Evolutionary conservation across 1,284 basidiomycete genomes (phyloP).

Genomic region (Omphalotus olearius): DNA sequence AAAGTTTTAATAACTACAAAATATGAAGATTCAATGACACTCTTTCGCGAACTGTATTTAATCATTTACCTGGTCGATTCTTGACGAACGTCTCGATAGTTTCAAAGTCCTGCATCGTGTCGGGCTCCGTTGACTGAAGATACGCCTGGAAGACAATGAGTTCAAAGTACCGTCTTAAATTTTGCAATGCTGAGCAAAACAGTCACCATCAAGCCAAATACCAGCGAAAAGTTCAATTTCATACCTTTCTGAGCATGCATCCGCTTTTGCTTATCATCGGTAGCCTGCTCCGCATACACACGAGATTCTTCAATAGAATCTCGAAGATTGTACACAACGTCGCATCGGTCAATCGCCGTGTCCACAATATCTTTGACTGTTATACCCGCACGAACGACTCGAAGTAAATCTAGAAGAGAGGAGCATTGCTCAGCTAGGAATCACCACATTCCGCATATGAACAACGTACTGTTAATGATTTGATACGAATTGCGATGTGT

Average conservation of each 20-base stretch:
- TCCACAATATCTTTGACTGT: slow-evolving; percentile 89
- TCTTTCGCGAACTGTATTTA: not conserved
- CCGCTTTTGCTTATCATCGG: slow-evolving; percentile 67
- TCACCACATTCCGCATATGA: not conserved
- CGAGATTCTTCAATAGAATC: slow-evolving; percentile 87
- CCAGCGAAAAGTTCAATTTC: slow-evolving; percentile 8
- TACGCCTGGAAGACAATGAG: slow-evolving; percentile 95
- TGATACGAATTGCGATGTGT: slow-evolving; percentile 67
- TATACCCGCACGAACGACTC: slow-evolving; percentile 89
- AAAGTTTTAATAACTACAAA: slow-evolving; percentile 88
- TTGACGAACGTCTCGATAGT: slow-evolving; percentile 81
- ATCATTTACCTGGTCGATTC: slow-evolving; percentile 65
- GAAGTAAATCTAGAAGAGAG: slow-evolving; percentile 65
- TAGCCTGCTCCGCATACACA: slow-evolving; percentile 69
- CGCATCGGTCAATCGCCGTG: slow-evolving; percentile 87
- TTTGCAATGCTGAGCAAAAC: slow-evolving; percentile 58
- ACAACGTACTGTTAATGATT: slow-evolving; percentile 69
- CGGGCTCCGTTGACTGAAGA: slow-evolving; percentile 81
- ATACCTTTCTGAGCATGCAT: slow-evolving; percentile 67
- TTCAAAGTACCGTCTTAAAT: slow-evolving; percentile 85
- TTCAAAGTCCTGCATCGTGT: slow-evolving; percentile 75
- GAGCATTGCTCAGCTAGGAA: not conserved
- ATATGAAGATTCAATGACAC: not conserved
- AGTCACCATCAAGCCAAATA: not conserved
- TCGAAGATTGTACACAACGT: slow-evolving; percentile 80